Evolutionary conservation across 192 early-diverging fungal species (phyloP).

Genomic region (Endogone sp.): DNA sequence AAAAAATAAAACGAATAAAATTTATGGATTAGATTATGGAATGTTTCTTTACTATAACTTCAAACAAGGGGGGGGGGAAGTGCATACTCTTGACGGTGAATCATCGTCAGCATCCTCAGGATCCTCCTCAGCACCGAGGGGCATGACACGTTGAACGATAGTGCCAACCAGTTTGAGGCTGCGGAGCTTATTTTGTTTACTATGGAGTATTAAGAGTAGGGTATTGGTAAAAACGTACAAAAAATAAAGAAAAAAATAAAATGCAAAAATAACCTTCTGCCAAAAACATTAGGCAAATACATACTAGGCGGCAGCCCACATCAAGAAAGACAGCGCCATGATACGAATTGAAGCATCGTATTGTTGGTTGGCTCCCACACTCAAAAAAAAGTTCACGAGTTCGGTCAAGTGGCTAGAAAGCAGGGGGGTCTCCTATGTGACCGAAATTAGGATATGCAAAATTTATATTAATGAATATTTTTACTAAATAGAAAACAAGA

Average conservation of each 20-base stretch:
- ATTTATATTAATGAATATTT: not conserved
- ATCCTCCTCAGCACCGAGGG: slow-evolving; percentile 80
- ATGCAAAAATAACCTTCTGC: not conserved
- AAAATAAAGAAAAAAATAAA: too few relatives aligned
- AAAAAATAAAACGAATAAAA: not conserved
- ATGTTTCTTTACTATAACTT: slow-evolving; percentile 16
- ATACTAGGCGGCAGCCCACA: slow-evolving; percentile 74
- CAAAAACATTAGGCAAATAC: too few relatives aligned
- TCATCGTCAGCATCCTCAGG: slow-evolving; percentile 81
- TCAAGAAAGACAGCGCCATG: slow-evolving; percentile 78
- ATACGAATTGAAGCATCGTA: slow-evolving; percentile 70
- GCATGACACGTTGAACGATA: slow-evolving; percentile 76
- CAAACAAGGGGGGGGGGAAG: not conserved
- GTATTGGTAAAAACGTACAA: slow-evolving; percentile 6
- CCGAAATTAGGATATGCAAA: not conserved
- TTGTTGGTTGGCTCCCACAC: slow-evolving; percentile 62
- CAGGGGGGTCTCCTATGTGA: slow-evolving; percentile 65
- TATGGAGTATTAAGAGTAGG: slow-evolving; percentile 16
- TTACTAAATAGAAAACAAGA: not conserved
- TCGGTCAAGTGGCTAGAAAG: slow-evolving; percentile 75
- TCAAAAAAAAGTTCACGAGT: slow-evolving; percentile 78
- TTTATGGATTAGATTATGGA: too few relatives aligned
- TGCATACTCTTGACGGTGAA: slow-evolving; percentile 56
- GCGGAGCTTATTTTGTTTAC: slow-evolving; percentile 78
- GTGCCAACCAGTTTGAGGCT: slow-evolving; percentile 79